phyloP scores from a whole-genome alignment of 2,329 filamentous ascomycete genomes.

The Xylogone sp. region DNA sequence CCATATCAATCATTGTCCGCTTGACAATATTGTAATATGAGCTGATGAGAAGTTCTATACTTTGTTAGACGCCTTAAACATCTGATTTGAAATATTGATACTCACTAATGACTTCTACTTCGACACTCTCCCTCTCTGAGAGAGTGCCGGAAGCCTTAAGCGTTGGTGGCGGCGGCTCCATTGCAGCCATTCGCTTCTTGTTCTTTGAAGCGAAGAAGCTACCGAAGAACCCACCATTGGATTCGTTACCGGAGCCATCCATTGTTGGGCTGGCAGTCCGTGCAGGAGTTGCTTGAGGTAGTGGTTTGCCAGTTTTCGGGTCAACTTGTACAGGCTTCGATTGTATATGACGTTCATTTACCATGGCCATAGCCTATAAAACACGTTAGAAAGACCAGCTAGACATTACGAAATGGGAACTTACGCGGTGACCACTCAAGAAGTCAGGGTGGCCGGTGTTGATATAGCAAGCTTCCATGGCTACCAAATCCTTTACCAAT shows the following conservation, averaged over 20 bases:
- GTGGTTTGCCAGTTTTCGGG: constrained; percentile 95
- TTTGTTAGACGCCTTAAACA: constrained; percentile 12
- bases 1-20: constrained; percentile 99
- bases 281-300: constrained; percentile 63
- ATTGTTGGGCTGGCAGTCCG: constrained; percentile 74
- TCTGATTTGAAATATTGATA: constrained; percentile 18
- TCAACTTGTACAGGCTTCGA: constrained; percentile 90
- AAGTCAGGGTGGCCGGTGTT: constrained; percentile 99
- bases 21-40: constrained; percentile 99
- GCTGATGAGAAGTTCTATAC: constrained; percentile 81
- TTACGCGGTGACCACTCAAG: constrained; percentile 83
- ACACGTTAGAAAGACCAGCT: constrained; percentile 19
- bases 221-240: constrained; percentile 85
- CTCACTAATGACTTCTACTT: constrained; percentile 97
- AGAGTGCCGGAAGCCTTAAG: constrained; percentile 93
- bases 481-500: constrained; percentile 85
- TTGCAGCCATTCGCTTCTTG: constrained; percentile 99
- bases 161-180: constrained; percentile 90
- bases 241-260: constrained; percentile 47
- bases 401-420: constrained; percentile 1
- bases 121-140: constrained; percentile 89
- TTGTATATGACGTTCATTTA: constrained; percentile 85
- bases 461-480: constrained; percentile 96
- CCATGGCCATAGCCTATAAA: constrained; percentile 83
- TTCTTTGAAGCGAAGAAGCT: constrained; percentile 99